phyloP scores from a whole-genome alignment of 352 stramenopile species.

The Phytophthora agathidicida region DNA sequence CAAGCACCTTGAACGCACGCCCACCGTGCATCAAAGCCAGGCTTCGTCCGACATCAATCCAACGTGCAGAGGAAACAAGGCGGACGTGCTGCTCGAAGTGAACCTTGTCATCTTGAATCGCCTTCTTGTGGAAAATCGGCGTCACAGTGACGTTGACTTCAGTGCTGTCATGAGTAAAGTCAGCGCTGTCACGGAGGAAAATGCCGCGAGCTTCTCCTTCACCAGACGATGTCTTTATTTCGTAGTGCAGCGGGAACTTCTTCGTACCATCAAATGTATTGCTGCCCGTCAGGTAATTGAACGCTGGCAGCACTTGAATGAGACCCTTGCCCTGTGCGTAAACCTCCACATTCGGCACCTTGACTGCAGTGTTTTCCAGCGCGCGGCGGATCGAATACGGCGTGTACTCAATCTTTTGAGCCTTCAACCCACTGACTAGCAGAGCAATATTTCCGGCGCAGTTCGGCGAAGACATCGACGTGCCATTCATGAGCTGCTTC shows the following conservation, averaged over 20 bases:
- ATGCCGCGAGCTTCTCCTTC: conserved; percentile 68
- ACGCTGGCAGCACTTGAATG: conserved; percentile 81
- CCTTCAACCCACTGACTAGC: conserved; percentile 92
- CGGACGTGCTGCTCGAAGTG: conserved; percentile 90
- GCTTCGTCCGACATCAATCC: conserved; percentile 87
- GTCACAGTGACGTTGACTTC: conserved; percentile 88
- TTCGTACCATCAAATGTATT: conserved; percentile 72
- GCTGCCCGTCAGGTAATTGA: conserved; percentile 59
- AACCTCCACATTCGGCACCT: conserved; percentile 67
- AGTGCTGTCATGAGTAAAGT: conserved; percentile 78
- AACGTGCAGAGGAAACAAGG: conserved; percentile 81
- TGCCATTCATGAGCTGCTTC: conserved; percentile 97
- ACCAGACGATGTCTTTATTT: conserved; percentile 53
- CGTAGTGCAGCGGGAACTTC: conserved; percentile 63
- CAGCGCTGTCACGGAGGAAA: conserved; percentile 79
- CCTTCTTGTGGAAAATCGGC: conserved; percentile 89
- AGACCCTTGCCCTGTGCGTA: conserved; percentile 83
- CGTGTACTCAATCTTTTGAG: conserved; percentile 77
- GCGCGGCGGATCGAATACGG: conserved; percentile 89
- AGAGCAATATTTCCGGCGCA: conserved; percentile 93
- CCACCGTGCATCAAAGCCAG: conserved; percentile 90
- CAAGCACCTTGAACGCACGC: conserved; percentile 88
- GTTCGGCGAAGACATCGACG: conserved; percentile 96
- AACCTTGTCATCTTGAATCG: conserved; percentile 80
- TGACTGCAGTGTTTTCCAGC: conserved; percentile 84